phyloP scores from a whole-genome alignment of 2,329 filamentous ascomycete genomes.

The Epicoccum nigrum region DNA sequence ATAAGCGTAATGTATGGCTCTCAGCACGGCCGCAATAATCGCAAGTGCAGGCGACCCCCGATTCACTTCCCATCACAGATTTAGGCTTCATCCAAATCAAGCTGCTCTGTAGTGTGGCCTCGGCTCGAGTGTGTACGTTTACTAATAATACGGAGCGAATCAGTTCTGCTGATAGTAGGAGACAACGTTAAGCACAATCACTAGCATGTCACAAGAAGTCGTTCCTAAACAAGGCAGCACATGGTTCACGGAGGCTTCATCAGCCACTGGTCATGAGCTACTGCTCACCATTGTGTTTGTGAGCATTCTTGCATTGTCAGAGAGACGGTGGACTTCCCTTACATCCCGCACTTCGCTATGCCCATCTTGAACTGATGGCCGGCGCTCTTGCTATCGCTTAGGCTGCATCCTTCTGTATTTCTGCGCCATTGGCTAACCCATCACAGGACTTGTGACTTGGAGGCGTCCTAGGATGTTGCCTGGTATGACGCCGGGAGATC shows the following conservation, averaged over 20 bases:
- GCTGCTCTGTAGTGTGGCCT: neutral
- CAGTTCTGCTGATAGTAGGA: neutral
- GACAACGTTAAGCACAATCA: constrained; percentile 10
- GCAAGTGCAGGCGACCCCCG: neutral
- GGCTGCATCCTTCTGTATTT: constrained; percentile 13
- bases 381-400: constrained; percentile 9
- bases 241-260: neutral
- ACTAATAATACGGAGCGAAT: neutral
- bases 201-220: constrained; percentile 10
- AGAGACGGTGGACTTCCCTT: constrained; percentile 31
- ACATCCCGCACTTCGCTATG: constrained; percentile 18
- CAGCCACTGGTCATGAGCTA: constrained; percentile 9
- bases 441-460: neutral
- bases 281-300: constrained; percentile 11
- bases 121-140: neutral
- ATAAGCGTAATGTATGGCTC: neutral
- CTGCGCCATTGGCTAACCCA: constrained; percentile 27
- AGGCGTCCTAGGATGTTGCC: constrained; percentile 6
- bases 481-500: neutral
- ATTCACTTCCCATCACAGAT: too few species aligned
- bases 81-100: neutral
- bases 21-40: neutral
- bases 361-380: constrained; percentile 7
- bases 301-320: constrained; percentile 24
- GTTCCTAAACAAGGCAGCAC: constrained; percentile 37